Evolutionary conservation across 2,329 filamentous ascomycete genomes (phyloP), one percentile per base, ranked within the genome.

Genomic region (Aspergillus terreus): DNA sequence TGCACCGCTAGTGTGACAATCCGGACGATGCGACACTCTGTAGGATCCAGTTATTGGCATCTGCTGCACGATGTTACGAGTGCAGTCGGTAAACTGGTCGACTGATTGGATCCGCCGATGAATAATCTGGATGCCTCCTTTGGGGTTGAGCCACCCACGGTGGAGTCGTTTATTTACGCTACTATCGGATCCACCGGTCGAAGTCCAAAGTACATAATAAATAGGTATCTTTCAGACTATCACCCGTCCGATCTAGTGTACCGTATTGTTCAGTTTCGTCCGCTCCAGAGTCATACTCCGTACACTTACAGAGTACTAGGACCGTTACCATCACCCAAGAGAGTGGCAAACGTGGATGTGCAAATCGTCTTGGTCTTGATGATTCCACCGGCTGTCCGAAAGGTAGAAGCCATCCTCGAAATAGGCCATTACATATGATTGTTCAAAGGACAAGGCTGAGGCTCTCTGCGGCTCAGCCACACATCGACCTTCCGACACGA

Each of bases 131-230:
- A 36, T 43, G 41, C n/a, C 38, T 51, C 45, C 49, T 44, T 55
- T 53, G 52, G 54, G 56, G 54, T 50, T 53, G 48, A 51, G 50
- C 56, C 3, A 38, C 35, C 56, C 3, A 38, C 35, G 11, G 59
- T 61, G 59, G 59, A 57, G 59, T 51, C 50, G 47, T 58, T 60
- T 60, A 55, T 61, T 58, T 60, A 58, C 57, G 54, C 59, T 60
- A 59, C 54, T 46, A 53, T 55, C 52, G 50, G 55, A 50, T 41
- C 58, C 55, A 49, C 50, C 46, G 38, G 32, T 49, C 27, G 10
- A 30, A 30, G 27, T 27, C 7, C 25, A 27, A 9, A 27, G 25
- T 30, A 30, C 27, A 30, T 30, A 30, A 30, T 30, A 10, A 30
- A 44, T 23, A 23, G 38, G 17, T 15, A 41, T 41, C 38, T 46